Conservation (phyloP, 2,329 filamentous ascomycete species). For the Monilinia laxa region DNA sequence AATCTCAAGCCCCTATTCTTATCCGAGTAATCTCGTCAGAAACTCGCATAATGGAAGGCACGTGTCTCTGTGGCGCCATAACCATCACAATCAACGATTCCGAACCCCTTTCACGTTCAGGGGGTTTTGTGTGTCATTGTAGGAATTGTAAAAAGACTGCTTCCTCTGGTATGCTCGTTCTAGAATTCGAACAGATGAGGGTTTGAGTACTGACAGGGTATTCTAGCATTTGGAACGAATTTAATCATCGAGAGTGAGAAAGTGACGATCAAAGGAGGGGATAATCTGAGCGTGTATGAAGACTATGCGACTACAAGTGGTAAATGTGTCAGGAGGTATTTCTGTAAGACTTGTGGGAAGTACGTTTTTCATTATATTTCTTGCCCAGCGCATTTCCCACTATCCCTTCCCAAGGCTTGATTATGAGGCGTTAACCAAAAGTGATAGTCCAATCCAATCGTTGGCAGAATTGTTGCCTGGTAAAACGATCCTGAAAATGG, state of each 20-base stretch:
- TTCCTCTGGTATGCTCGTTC: not conserved
- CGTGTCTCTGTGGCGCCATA: constrained; percentile 49
- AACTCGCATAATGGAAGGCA: constrained; percentile 37
- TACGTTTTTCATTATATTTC: constrained; percentile 37
- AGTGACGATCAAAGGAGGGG: constrained; percentile 43
- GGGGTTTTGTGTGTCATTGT: constrained; percentile 52
- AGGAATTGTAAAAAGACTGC: constrained; percentile 42
- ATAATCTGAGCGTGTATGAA: constrained; percentile 46
- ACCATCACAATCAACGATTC: constrained; percentile 49
- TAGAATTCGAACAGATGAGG: not conserved
- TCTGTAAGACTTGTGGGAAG: constrained; percentile 48
- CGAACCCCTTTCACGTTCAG: constrained; percentile 46
- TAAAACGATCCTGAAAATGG: constrained; percentile 52
- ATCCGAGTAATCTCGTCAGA: not conserved
- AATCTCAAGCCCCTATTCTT: not conserved
- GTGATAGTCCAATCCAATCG: constrained; percentile 48
- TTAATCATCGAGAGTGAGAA: constrained; percentile 43
- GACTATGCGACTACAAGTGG: constrained; percentile 49
- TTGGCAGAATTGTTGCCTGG: constrained; percentile 43
- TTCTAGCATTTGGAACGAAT: constrained; percentile 28
- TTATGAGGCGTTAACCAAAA: not conserved
- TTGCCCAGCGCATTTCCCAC: not conserved
- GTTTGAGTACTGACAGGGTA: not conserved
- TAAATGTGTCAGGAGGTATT: constrained; percentile 46
- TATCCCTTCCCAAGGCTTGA: too few relatives aligned